Percentiles rank a stretch among this genome's conserved stretches.
These are phyloP conservation scores for Leccinum griseonigrum DNA, from an alignment of 1,284 basidiomycete species.

Conservation along the genomic window DNA sequence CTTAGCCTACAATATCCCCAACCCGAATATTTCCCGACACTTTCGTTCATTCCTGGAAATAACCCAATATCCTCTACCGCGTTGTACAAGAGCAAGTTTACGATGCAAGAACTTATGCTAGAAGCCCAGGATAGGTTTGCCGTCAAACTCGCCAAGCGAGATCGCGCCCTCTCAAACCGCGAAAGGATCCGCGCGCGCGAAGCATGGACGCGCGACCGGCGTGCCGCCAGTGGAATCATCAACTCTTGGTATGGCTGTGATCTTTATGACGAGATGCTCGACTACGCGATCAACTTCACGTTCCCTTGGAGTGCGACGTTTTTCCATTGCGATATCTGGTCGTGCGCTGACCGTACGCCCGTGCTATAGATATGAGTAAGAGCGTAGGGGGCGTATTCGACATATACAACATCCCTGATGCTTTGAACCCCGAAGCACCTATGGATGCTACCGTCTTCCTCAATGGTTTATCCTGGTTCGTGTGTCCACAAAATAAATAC, in stretches of 20 bases:
- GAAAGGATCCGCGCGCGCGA: constrained; percentile 24
- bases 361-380: constrained; percentile 35
- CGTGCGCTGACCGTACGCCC: constrained; percentile 3
- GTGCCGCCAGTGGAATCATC: constrained; percentile 44
- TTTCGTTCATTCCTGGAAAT: constrained; percentile 34
- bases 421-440: constrained; percentile 44
- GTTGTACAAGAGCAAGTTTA: constrained; percentile 20
- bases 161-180: constrained; percentile 14
- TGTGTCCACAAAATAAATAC: not conserved
- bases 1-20: constrained; percentile 72
- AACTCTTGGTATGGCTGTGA: constrained; percentile 63
- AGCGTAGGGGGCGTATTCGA: constrained; percentile 41
- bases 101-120: constrained; percentile 18
- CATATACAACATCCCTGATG: constrained; percentile 56
- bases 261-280: constrained; percentile 49
- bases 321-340: not conserved
- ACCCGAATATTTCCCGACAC: constrained; percentile 49
- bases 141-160: constrained; percentile 18
- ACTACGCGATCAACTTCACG: constrained; percentile 60
- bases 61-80: constrained; percentile 30
- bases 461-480: constrained; percentile 45
- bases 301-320: constrained; percentile 60
- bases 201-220: constrained; percentile 45
- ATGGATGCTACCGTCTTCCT: constrained; percentile 54
- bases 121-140: constrained; percentile 24